Evolutionary conservation across 352 stramenopile species (phyloP), one percentile per base, ranked within the genome.

Genomic region (Phytopythium montanum): DNA sequence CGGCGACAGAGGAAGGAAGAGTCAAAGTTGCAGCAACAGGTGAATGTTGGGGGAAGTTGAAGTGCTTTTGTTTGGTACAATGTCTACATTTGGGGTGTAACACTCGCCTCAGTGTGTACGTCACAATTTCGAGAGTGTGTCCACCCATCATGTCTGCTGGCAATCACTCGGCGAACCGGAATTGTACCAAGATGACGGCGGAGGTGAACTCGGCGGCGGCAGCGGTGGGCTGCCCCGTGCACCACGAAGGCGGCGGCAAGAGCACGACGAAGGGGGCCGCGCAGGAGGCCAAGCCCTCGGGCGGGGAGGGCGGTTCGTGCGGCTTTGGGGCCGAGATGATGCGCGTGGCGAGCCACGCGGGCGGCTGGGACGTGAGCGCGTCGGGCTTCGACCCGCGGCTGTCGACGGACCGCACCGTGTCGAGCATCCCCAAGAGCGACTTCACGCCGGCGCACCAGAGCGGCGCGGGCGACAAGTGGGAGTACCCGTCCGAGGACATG

Each of bases 401-500:
- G 45, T 93, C 83, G 9, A 97, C 82, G 12, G 68, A 93, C 19
- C 94, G 97, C 48, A 92, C 93, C 4, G 70, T 86, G 38, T 98
- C 84, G 26, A 97, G 75, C 41, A 99, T 99, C 62, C 97, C 97
- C 1, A 99, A 99, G 76, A 74, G 87, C 64, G 79, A 96, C 52
- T 84, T 82, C 31, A 91, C 83, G 45, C 81, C 85, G 0, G 59
- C 60, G 39, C 85, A 95, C 56, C 85, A 95, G 57, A 71, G 49
- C 5, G 71, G 66, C 36, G 63, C 58, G 5, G 57, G 75, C n/a
- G 68, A 77, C 16, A 80, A 88, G 38, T 99, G 97, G 97, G 88
- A 98, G 60, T 99, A 99, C 69, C 97, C 97, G 34, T 97, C 83
- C 29, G 96, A 99, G 72, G 95, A 98, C 60, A 97, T 98, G 85